Evolutionary conservation across 2,329 filamentous ascomycete species (phyloP), one percentile per base, ranked within the genome.

Genomic region (Albophoma yamanashiensis): DNA sequence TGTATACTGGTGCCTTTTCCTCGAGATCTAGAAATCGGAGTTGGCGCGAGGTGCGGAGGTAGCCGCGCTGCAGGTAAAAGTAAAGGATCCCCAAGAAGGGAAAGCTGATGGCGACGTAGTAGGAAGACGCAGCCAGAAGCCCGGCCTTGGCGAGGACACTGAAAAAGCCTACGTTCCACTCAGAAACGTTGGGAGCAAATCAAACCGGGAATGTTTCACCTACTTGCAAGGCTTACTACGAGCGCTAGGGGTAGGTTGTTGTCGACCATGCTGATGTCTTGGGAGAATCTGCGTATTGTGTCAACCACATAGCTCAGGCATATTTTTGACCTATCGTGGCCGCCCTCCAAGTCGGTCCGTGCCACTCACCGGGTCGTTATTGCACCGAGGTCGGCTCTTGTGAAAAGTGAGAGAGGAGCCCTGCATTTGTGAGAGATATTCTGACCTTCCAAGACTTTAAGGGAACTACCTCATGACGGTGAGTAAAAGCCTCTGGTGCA

Each of bases 251-350:
- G 73, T 3, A 80, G 67, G 20, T 43, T 43, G 57, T 73, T 68
- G 36, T 73, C 77, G 60, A 79, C 64, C 20, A 78, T 71, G 56
- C 74, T 70, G 8, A 78, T 74, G 43, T 79, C 76, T 64, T 79
- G 74, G 11, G 72, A 75, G 62, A 79, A 79, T 59, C 74, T 75
- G 47, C 6, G 45, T 36, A n/a, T 61, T 58, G 64, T 25, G 43
- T 45, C 8, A 45, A 14, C 9, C 2, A 25, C 11, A 7, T 25
- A n/a, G n/a, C n/a, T n/a, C n/a, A n/a, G n/a, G n/a, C n/a, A n/a
- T n/a, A n/a, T n/a, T 11, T 5, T 2, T 45, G 1, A 11, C n/a
- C 39, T 40, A 12, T 40, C 39, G 6, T 40, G 12, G 14, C 39
- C 39, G 3, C 39, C 17, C 14, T 12, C 4, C 8, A 45, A 20